Evolutionary conservation across 2,329 filamentous ascomycete species (phyloP).

Genomic region (Shiraia sp.): DNA sequence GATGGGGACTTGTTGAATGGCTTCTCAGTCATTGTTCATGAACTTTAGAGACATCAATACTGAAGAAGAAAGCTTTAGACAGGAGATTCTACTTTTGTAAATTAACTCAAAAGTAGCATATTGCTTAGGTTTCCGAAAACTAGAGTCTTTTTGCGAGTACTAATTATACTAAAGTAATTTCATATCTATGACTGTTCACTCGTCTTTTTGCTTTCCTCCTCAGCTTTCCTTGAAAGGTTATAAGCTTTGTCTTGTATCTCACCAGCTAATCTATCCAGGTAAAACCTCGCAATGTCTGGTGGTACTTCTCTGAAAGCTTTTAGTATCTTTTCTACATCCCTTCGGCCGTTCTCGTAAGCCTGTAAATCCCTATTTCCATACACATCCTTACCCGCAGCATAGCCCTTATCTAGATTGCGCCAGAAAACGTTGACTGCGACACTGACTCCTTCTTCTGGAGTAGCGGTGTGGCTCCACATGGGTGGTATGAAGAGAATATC

Average conservation of each 20-base stretch:
- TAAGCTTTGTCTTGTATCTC: slow-evolving; percentile 59
- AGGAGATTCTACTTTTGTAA: too few species aligned
- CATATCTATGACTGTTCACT: too few species aligned
- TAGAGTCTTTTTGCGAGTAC: too few species aligned
- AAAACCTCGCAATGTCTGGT: slow-evolving; percentile 70
- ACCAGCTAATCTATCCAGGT: slow-evolving; percentile 70
- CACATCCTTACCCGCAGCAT: slow-evolving; percentile 76
- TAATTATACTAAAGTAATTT: too few species aligned
- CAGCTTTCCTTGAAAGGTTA: too few species aligned
- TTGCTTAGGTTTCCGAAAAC: too few species aligned
- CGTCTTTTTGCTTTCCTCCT: too few species aligned
- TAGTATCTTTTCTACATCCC: slow-evolving; percentile 69
- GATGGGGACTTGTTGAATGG: too few species aligned
- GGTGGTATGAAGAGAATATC: slow-evolving; percentile 82
- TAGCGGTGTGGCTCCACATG: slow-evolving; percentile 79
- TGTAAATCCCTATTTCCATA: slow-evolving; percentile 87
- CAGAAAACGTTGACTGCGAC: slow-evolving; percentile 93
- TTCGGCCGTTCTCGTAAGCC: slow-evolving; percentile 79
- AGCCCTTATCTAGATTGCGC: slow-evolving; percentile 67
- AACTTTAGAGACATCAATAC: too few species aligned
- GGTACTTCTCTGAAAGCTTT: slow-evolving; percentile 69
- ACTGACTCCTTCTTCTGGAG: slow-evolving; percentile 59
- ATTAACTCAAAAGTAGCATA: too few species aligned
- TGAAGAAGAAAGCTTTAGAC: too few species aligned
- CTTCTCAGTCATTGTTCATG: too few species aligned